A percentile compares a stretch with the other conserved stretches of the same genome.
Conservation (phyloP, 2,329 filamentous ascomycete genomes). For the Alternaria sp. region DNA sequence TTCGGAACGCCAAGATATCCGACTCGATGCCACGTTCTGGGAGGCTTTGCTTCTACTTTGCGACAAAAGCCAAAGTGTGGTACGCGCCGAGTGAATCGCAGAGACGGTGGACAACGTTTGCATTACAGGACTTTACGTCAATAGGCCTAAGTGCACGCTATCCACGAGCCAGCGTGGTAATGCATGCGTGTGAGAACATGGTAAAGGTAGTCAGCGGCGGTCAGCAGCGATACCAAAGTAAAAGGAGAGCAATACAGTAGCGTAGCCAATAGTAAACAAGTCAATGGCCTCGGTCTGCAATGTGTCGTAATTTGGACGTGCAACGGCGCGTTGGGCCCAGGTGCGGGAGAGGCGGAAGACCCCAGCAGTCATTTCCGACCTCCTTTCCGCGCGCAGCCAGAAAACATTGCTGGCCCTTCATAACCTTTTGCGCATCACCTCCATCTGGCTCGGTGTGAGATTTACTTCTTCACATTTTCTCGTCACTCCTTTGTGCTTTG, state of each 20-base stretch:
- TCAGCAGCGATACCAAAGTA: conserved; percentile 2
- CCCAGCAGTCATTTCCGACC: conserved; percentile 44
- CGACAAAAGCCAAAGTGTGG: not conserved
- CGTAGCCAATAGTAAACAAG: conserved; percentile 21
- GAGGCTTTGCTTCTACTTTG: not conserved
- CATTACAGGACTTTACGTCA: not conserved
- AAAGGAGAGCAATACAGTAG: conserved; percentile 3
- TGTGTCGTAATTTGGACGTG: conserved; percentile 27
- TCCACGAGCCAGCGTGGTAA: not conserved
- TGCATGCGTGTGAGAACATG: conserved; percentile 8
- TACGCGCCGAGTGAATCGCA: not conserved
- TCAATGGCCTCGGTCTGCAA: conserved; percentile 28
- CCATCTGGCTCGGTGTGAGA: conserved; percentile 21
- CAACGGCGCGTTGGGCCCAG: conserved; percentile 23
- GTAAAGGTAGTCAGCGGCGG: conserved; percentile 10
- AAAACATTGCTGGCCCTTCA: conserved; percentile 34
- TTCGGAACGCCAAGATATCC: conserved; percentile 3
- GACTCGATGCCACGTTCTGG: not conserved
- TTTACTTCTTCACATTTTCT: conserved; percentile 30
- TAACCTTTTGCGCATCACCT: conserved; percentile 23
- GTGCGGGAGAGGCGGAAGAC: conserved; percentile 37
- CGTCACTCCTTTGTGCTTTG: conserved; percentile 41
- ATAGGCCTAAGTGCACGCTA: not conserved
- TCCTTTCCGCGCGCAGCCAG: conserved; percentile 41
- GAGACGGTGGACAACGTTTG: not conserved